phyloP scores from a whole-genome alignment of 1,284 basidiomycete genomes.

The Rugosomyces carneus region DNA sequence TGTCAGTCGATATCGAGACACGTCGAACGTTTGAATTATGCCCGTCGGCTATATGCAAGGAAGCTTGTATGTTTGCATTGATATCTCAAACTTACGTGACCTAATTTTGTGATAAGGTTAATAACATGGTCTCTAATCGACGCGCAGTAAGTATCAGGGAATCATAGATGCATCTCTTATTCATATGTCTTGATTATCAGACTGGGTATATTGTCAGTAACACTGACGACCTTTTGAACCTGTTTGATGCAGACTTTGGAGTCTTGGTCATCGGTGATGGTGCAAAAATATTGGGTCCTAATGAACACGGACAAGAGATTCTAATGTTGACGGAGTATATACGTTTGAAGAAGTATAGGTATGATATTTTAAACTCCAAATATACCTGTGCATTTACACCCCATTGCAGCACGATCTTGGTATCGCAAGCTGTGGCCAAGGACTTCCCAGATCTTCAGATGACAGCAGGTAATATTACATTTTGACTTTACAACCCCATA shows the following conservation, averaged over 20 bases:
- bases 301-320: constrained; percentile 81
- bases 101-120: constrained; percentile 46
- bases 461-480: constrained; percentile 37
- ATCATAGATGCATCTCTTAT: not conserved
- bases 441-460: constrained; percentile 78
- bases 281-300: constrained; percentile 79
- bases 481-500: not conserved
- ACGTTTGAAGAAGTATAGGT: constrained; percentile 73
- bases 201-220: constrained; percentile 86
- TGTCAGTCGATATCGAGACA: constrained; percentile 83
- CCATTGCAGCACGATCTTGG: constrained; percentile 46
- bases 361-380: constrained; percentile 19
- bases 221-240: constrained; percentile 74
- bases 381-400: not conserved
- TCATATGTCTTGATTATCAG: constrained; percentile 27
- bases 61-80: constrained; percentile 52
- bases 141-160: constrained; percentile 42
- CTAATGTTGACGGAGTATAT: constrained; percentile 82
- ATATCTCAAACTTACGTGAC: not conserved
- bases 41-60: constrained; percentile 70
- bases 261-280: constrained; percentile 83
- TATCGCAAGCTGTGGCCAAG: constrained; percentile 61
- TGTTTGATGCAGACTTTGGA: constrained; percentile 85
- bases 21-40: constrained; percentile 79
- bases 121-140: constrained; percentile 65